Conservation (phyloP, 768 basidiomycete genomes). For the Xanthoconium purpureum region DNA sequence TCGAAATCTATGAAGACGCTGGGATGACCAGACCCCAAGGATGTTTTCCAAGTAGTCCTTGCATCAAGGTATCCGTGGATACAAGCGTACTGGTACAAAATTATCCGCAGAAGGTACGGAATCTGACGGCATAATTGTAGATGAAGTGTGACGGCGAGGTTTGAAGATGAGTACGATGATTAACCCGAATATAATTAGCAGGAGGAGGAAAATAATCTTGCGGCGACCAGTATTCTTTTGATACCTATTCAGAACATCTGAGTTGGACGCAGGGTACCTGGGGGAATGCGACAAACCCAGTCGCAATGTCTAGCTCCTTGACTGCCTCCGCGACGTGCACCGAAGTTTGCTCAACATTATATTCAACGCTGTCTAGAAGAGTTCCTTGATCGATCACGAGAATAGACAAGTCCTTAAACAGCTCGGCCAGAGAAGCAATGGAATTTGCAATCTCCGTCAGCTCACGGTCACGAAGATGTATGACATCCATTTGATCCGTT, state of each 20-base stretch:
- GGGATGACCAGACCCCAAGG: constrained; percentile 8
- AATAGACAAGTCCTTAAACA: constrained; percentile 92
- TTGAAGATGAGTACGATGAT: constrained; percentile 91
- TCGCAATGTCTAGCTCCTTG: constrained; percentile 78
- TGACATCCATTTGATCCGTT: constrained; percentile 37
- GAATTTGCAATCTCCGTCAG: constrained; percentile 88
- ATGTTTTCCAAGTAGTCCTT: constrained; percentile 16
- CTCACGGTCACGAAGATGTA: constrained; percentile 59
- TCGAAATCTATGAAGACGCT: constrained; percentile 1
- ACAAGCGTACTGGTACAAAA: constrained; percentile 31
- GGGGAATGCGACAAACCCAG: constrained; percentile 50
- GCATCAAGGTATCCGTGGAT: constrained; percentile 33
- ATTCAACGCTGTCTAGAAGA: constrained; percentile 93
- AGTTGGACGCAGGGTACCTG: not conserved
- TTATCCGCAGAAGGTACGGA: constrained; percentile 24
- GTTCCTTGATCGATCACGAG: constrained; percentile 99
- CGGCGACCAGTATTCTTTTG: constrained; percentile 92
- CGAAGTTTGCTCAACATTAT: constrained; percentile 92
- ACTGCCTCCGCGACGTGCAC: constrained; percentile 80
- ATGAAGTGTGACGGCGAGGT: constrained; percentile 56
- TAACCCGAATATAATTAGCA: constrained; percentile 86
- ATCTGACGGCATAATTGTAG: constrained; percentile 30
- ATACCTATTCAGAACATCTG: constrained; percentile 50
- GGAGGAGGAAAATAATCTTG: constrained; percentile 87
- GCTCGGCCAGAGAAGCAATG: constrained; percentile 86